A percentile compares a stretch with the other conserved stretches of the same genome.
These are phyloP conservation scores for Climacium dendroides DNA, from an alignment of 225 moss, liverwort and hornwort species.

Conservation along the genomic window DNA sequence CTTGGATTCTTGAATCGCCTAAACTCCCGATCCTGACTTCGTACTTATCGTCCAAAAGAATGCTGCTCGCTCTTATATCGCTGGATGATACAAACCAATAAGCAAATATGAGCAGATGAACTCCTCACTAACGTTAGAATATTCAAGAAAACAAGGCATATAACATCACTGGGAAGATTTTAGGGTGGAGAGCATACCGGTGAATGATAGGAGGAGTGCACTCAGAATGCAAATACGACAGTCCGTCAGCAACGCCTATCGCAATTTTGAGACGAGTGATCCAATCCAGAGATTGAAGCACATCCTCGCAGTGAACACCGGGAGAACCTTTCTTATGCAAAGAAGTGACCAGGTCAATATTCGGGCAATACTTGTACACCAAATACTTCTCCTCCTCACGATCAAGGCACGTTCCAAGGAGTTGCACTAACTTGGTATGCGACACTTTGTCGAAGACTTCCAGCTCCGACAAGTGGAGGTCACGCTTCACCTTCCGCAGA, in stretches of 20 bases:
- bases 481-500: conserved; percentile 56
- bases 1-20: conserved; percentile 61
- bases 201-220: conserved; percentile 83
- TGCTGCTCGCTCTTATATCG: conserved; percentile 55
- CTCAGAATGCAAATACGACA: conserved; percentile 81
- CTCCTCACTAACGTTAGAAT: neutral
- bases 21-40: conserved; percentile 91
- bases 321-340: conserved; percentile 67
- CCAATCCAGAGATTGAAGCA: conserved; percentile 87
- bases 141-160: neutral
- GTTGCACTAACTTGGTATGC: conserved; percentile 53
- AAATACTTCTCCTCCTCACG: conserved; percentile 77
- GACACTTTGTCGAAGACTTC: conserved; percentile 71
- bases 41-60: conserved; percentile 85
- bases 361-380: conserved; percentile 83
- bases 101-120: neutral
- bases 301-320: conserved; percentile 60
- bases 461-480: conserved; percentile 63
- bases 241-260: conserved; percentile 72
- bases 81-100: neutral
- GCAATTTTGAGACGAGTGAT: conserved; percentile 97
- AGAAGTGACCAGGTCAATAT: conserved; percentile 68
- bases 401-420: conserved; percentile 83
- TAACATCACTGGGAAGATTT: neutral
- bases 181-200: conserved; percentile 25